Evolutionary conservation across 2,329 filamentous ascomycete species (phyloP).

Genomic region (Aspergillus sp.): DNA sequence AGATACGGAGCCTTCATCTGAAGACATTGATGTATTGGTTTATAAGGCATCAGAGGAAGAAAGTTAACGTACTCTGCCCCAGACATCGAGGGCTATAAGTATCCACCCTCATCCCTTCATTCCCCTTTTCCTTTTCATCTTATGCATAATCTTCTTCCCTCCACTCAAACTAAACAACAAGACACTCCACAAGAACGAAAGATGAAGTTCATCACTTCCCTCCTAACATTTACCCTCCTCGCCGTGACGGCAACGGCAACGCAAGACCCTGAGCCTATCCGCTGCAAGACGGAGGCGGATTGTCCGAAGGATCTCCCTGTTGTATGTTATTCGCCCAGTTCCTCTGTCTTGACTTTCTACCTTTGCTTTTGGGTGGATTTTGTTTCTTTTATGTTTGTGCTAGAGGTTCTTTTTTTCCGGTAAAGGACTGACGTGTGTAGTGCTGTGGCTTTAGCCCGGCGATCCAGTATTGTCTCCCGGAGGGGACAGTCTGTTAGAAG

Average conservation of each 20-base stretch:
- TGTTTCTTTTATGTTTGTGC: too few relatives aligned
- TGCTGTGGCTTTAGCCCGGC: constrained; percentile 11
- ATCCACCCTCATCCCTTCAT: background rate
- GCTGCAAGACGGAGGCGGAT: constrained; percentile 4
- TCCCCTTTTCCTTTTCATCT: background rate
- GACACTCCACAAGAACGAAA: background rate
- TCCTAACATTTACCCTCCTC: background rate
- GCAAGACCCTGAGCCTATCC: background rate
- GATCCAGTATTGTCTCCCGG: constrained; percentile 58
- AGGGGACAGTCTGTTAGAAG: constrained; percentile 38
- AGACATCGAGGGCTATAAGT: background rate
- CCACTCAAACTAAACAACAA: background rate
- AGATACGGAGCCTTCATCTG: background rate
- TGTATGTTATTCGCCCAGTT: background rate
- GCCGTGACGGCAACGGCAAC: background rate
- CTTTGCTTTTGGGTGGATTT: too few relatives aligned
- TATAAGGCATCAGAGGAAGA: background rate
- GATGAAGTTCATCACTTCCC: background rate
- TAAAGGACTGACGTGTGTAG: background rate
- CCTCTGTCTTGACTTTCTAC: background rate
- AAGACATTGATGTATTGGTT: background rate
- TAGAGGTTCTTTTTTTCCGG: too few relatives aligned
- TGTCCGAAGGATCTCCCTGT: constrained; percentile 4
- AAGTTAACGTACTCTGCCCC: background rate
- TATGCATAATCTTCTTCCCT: background rate